phyloP scores from a whole-genome alignment of 192 early-diverging fungal species.

The Pilaira anomala region DNA sequence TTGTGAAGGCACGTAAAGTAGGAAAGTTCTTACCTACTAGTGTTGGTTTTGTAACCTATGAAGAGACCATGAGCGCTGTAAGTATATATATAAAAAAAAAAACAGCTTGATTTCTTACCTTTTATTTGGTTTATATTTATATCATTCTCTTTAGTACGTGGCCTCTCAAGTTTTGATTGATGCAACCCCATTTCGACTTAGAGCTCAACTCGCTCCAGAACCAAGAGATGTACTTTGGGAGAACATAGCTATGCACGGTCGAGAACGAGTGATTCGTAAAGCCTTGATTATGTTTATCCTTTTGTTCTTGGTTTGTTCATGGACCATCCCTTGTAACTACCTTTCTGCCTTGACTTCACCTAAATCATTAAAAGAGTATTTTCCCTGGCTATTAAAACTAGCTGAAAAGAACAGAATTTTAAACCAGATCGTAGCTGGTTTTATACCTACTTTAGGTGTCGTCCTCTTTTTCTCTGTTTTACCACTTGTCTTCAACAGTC shows the following conservation, averaged over 20 bases:
- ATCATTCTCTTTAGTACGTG: constrained; percentile 43
- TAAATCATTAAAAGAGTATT: constrained; percentile 53
- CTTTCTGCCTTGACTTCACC: constrained; percentile 66
- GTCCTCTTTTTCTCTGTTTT: constrained; percentile 64
- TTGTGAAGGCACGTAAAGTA: constrained; percentile 44
- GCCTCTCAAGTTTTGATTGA: constrained; percentile 64
- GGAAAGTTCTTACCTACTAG: constrained; percentile 45
- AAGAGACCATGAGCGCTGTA: constrained; percentile 66
- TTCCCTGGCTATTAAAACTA: constrained; percentile 55
- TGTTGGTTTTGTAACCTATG: constrained; percentile 79
- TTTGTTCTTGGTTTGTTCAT: constrained; percentile 70
- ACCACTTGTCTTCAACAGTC: constrained; percentile 65
- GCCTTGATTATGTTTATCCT: constrained; percentile 53
- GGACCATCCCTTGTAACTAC: constrained; percentile 67
- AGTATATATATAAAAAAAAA: constrained; percentile 3
- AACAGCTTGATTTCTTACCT: not conserved
- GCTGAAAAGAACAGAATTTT: constrained; percentile 50
- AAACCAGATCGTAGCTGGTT: constrained; percentile 60
- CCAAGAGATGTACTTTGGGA: constrained; percentile 77
- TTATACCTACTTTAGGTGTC: constrained; percentile 72
- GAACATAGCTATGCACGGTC: constrained; percentile 61
- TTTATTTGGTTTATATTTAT: not conserved
- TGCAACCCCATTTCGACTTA: constrained; percentile 62
- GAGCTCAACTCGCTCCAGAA: constrained; percentile 64
- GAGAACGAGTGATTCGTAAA: constrained; percentile 52